A percentile compares a stretch with the other conserved stretches of the same genome.
phyloP scores from a whole-genome alignment of 805 yeast genomes.

The Groenewaldozyma salmanticensis region DNA sequence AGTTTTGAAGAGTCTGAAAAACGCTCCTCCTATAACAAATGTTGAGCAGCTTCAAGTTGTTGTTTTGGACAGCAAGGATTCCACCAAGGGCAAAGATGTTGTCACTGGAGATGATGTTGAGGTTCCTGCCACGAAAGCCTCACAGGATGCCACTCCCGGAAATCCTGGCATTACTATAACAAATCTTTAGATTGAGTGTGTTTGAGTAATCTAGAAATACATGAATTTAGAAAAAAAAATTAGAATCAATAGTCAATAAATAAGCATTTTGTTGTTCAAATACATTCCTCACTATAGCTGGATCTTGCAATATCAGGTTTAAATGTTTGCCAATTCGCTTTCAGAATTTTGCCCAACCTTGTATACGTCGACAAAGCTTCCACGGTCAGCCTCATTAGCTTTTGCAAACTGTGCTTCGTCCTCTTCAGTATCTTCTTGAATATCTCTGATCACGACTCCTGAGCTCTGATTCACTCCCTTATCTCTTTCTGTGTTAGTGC shows the following conservation, averaged over 20 bases:
- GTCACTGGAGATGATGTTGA: slow-evolving; percentile 61
- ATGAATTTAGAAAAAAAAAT: background rate
- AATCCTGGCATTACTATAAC: slow-evolving; percentile 75
- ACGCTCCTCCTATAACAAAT: slow-evolving; percentile 51
- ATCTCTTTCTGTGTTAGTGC: background rate
- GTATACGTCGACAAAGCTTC: slow-evolving; percentile 2
- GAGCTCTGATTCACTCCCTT: background rate
- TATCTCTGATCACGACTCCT: background rate
- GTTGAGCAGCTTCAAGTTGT: slow-evolving; percentile 52
- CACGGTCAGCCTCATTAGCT: too few species aligned
- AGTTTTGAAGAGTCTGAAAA: slow-evolving; percentile 46
- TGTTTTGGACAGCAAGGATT: slow-evolving; percentile 52
- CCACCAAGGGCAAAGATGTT: slow-evolving; percentile 48
- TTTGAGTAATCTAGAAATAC: background rate
- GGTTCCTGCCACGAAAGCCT: slow-evolving; percentile 51
- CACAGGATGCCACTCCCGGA: slow-evolving; percentile 86
- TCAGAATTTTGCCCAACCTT: background rate
- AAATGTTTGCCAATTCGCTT: too few species aligned
- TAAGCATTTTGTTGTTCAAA: background rate
- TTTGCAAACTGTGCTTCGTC: too few species aligned
- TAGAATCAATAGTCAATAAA: background rate
- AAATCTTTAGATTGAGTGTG: slow-evolving; percentile 42
- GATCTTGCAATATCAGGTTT: too few species aligned
- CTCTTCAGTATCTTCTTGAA: slow-evolving; percentile 1
- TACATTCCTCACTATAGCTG: background rate